These are phyloP conservation scores for Penicillium parvum DNA, from an alignment of 495 filamentous ascomycete species.

Conservation along the genomic window DNA sequence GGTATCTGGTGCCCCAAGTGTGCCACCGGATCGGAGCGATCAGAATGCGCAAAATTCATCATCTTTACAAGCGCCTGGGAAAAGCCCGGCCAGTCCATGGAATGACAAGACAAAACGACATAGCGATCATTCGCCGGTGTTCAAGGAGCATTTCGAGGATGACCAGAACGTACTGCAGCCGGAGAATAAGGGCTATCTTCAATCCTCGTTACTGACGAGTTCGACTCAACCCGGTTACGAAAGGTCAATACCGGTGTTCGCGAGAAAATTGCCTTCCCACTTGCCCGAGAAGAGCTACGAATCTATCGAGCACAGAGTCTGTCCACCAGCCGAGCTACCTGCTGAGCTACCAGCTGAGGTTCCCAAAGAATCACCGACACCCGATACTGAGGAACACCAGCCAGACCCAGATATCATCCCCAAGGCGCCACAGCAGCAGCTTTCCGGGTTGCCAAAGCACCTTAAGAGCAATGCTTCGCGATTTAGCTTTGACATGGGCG, in stretches of 20 bases:
- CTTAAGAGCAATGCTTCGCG: constrained; percentile 83
- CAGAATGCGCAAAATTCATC: constrained; percentile 13
- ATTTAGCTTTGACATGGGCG: constrained; percentile 86
- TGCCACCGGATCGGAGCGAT: constrained; percentile 6
- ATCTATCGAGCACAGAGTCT: constrained; percentile 3
- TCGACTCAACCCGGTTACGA: constrained; percentile 30
- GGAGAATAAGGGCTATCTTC: constrained; percentile 48
- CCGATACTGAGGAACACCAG: neutral
- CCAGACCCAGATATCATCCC: constrained; percentile 37
- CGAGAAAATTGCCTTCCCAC: constrained; percentile 44
- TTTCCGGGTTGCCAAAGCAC: constrained; percentile 57
- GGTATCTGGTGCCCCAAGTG: constrained; percentile 37
- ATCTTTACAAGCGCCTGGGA: constrained; percentile 4
- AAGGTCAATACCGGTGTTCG: constrained; percentile 47
- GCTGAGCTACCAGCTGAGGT: constrained; percentile 6
- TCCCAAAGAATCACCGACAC: constrained; percentile 2
- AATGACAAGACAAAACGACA: constrained; percentile 31
- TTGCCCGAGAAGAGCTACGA: constrained; percentile 26
- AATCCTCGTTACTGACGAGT: constrained; percentile 41
- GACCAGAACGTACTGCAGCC: constrained; percentile 46
- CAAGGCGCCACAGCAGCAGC: constrained; percentile 36
- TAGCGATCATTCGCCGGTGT: constrained; percentile 57
- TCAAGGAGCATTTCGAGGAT: constrained; percentile 67
- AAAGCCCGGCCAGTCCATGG: constrained; percentile 9
- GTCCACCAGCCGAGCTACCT: constrained; percentile 2